Conservation (phyloP, 345 rosid genomes). For the Rhodomyrtus tomentosa region DNA sequence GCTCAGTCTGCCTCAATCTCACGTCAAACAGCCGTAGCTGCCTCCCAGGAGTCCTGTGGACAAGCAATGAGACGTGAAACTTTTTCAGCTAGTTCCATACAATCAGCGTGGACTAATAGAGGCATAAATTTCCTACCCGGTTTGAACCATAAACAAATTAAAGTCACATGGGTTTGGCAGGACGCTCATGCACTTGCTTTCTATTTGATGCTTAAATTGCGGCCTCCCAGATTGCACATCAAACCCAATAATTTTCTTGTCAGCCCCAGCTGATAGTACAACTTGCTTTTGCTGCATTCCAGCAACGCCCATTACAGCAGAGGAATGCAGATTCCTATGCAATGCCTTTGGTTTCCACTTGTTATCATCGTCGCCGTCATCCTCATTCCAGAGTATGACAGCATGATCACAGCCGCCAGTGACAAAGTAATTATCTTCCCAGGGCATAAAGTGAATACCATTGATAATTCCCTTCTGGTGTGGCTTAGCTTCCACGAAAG, state of each 20-base stretch:
- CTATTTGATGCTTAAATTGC: slow-evolving; percentile 69
- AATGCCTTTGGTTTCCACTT: slow-evolving; percentile 67
- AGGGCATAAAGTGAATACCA: slow-evolving; percentile 68
- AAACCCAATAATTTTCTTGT: slow-evolving; percentile 72
- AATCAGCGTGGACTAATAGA: neutral
- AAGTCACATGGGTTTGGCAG: slow-evolving; percentile 87
- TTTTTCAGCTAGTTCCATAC: neutral
- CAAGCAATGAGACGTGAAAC: neutral
- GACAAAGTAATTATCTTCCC: slow-evolving; percentile 61
- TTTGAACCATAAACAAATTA: slow-evolving; percentile 91
- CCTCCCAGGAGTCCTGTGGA: slow-evolving; percentile 57
- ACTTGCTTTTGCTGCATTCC: slow-evolving; percentile 75
- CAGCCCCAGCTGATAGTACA: slow-evolving; percentile 78
- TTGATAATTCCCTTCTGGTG: slow-evolving; percentile 82
- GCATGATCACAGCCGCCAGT: slow-evolving; percentile 94
- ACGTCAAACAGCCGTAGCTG: slow-evolving; percentile 79
- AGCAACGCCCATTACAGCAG: slow-evolving; percentile 94
- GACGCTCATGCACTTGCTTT: slow-evolving; percentile 92
- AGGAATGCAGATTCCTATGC: slow-evolving; percentile 74
- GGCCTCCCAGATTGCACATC: slow-evolving; percentile 62
- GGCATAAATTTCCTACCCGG: slow-evolving; percentile 47
- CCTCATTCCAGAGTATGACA: slow-evolving; percentile 69
- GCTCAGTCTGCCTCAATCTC: slow-evolving; percentile 64
- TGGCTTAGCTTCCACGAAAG: slow-evolving; percentile 66
- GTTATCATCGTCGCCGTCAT: slow-evolving; percentile 31